Base-by-base conservation (phyloP, 176 grass and related monocot species). In the Melocanna baccifera region DNA sequence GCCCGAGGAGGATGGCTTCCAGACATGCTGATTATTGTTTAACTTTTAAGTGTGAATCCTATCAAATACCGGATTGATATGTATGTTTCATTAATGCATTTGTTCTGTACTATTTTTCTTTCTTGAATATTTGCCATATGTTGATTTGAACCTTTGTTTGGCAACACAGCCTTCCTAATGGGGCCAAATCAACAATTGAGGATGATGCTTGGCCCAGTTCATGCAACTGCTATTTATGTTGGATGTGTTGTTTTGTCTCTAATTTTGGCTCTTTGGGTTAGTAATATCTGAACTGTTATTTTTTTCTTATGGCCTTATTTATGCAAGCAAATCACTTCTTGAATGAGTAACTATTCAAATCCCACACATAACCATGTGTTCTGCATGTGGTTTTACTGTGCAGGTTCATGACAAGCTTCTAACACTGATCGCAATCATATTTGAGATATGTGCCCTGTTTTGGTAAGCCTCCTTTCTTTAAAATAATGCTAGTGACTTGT, bases 181-280 rank as follows among this genome's bases (percentile, higher is more conserved):
- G 96, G 91, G n/a, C 87, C 87, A 56, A 66, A 59, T 70, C 85
- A 89, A 86, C 91, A 95, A 57, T 39, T 93, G 36, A 91, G 85
- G 77, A 91, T 99, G 96, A 96, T 99, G 96, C 84, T 99, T 92
- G 91, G 94, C 83, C 87, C 84, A 79, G 92, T 95, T 80, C 87
- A 88, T 83, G 91, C 89, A 70, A 93, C 89, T 71, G 88, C 85
- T 66, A 87, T 99, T 79, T 99, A 96, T 67, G 59, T 78, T 75
- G 91, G 93, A 83, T 92, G 77, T 91, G 96, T 91, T 87, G 7
- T 88, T 86, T 73, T 96, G 76, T 91, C 96, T 75, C 91, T 99
- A 73, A 67, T 91, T 78, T 96, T 83, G 79, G 86, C 93, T 77
- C 91, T 99, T 90, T 89, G 75, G 87, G 93, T 98, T 72, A 83